These are phyloP conservation scores for Melampsora americana DNA, from an alignment of 1,284 basidiomycete species.

Conservation along the genomic window DNA sequence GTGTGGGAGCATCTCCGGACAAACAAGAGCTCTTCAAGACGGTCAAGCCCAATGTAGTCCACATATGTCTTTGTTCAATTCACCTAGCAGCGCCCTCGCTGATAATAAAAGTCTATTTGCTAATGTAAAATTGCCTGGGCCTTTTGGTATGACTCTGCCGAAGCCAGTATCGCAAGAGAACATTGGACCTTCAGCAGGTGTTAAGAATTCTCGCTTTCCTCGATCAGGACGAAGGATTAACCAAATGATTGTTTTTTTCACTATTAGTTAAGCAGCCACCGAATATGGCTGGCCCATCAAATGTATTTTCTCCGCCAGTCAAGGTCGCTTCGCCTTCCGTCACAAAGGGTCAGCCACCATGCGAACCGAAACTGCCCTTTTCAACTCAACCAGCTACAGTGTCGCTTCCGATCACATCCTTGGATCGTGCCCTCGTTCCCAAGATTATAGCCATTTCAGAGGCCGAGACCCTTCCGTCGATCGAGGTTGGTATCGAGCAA, in stretches of 20 bases:
- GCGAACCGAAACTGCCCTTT: constrained; percentile 17
- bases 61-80: no score
- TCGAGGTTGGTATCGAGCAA: constrained; percentile 1
- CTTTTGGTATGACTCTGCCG: no score
- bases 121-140: no score
- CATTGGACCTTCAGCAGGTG: background rate
- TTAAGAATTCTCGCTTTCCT: background rate
- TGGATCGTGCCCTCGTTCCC: constrained; percentile 15
- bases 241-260: background rate
- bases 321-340: background rate
- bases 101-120: no score
- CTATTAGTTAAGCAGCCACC: no score
- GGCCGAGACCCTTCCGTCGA: constrained; percentile 1
- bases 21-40: no score
- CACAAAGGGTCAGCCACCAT: background rate
- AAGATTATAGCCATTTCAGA: constrained; percentile 19
- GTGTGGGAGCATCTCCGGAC: no score
- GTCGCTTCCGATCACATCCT: constrained; percentile 15
- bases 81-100: no score
- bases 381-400: constrained; percentile 13
- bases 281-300: no score
- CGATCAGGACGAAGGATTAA: background rate
- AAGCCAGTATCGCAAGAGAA: no score
- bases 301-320: background rate
- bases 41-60: no score